Percentiles rank a stretch among this genome's conserved stretches.
These are phyloP conservation scores for Blumeria graminis DNA, from an alignment of 2,329 filamentous ascomycete genomes.

Conservation along the genomic window DNA sequence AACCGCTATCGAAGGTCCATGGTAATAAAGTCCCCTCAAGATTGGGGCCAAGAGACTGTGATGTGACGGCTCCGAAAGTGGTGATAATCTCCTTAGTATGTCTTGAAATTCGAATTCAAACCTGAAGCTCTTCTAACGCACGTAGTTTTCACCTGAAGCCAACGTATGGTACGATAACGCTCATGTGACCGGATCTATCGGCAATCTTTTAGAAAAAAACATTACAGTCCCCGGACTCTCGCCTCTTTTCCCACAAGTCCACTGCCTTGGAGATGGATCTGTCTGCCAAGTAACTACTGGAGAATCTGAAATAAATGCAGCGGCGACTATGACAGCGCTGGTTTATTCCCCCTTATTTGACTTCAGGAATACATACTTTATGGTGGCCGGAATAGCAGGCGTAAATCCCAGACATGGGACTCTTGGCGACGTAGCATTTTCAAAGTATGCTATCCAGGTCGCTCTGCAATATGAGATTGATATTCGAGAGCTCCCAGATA, in stretches of 20 bases:
- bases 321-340: constrained; percentile 37
- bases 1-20: background rate
- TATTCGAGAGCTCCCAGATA: constrained; percentile 37
- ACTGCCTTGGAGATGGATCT: constrained; percentile 33
- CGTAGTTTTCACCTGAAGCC: constrained; percentile 36
- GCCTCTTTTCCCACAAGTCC: constrained; percentile 36
- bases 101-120: background rate
- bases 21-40: background rate
- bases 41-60: constrained; percentile 2
- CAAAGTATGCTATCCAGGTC: constrained; percentile 47
- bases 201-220: constrained; percentile 29
- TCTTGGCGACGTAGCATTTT: constrained; percentile 40
- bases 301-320: constrained; percentile 53
- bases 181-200: constrained; percentile 20
- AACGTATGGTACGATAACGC: constrained; percentile 34
- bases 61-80: constrained; percentile 24
- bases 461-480: constrained; percentile 57
- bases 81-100: constrained; percentile 38
- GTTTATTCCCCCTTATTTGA: constrained; percentile 38
- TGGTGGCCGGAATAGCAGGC: constrained; percentile 51
- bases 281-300: constrained; percentile 48
- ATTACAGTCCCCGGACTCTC: constrained; percentile 37
- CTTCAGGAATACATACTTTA: constrained; percentile 42
- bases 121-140: background rate
- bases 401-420: constrained; percentile 44